These are phyloP conservation scores for Exophiala sideris DNA, from an alignment of 2,329 filamentous ascomycete species.

Conservation along the genomic window DNA sequence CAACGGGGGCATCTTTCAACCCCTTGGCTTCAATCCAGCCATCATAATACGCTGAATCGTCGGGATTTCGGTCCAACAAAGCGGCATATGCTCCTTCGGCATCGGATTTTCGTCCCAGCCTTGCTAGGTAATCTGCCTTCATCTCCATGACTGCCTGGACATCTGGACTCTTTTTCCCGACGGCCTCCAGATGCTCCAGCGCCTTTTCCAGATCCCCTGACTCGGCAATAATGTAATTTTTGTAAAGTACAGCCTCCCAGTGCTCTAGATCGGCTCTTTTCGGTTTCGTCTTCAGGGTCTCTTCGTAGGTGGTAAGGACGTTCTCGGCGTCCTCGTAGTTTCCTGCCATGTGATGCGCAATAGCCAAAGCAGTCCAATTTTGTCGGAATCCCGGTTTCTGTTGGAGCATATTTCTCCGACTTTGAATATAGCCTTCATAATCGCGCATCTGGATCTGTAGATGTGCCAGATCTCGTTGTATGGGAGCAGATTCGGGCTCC, in stretches of 20 bases:
- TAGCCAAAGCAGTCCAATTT: conserved; percentile 96
- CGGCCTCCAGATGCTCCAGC: conserved; percentile 76
- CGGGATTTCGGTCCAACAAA: conserved; percentile 80
- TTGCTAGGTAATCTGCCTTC: conserved; percentile 76
- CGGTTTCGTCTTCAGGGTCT: conserved; percentile 75
- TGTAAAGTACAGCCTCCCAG: conserved; percentile 91
- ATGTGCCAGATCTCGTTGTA: conserved; percentile 87
- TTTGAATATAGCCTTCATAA: conserved; percentile 89
- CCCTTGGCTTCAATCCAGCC: conserved; percentile 68
- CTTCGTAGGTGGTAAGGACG: conserved; percentile 86
- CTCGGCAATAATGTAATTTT: conserved; percentile 91
- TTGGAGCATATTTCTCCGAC: conserved; percentile 81
- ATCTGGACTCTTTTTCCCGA: conserved; percentile 76
- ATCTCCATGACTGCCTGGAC: conserved; percentile 80
- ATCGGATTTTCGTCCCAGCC: conserved; percentile 73
- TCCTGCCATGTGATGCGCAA: conserved; percentile 87
- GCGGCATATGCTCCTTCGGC: conserved; percentile 77
- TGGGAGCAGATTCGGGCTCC: conserved; percentile 91
- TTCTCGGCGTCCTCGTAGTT: conserved; percentile 84
- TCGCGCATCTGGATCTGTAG: conserved; percentile 96
- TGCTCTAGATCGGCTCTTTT: conserved; percentile 81
- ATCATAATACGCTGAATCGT: conserved; percentile 82
- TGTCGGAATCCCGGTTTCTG: conserved; percentile 76
- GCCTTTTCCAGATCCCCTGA: conserved; percentile 78
- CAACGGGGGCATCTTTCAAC: conserved; percentile 58